Base-by-base conservation (phyloP, 2,329 filamentous ascomycete genomes). In the Sarocladium strictum region DNA sequence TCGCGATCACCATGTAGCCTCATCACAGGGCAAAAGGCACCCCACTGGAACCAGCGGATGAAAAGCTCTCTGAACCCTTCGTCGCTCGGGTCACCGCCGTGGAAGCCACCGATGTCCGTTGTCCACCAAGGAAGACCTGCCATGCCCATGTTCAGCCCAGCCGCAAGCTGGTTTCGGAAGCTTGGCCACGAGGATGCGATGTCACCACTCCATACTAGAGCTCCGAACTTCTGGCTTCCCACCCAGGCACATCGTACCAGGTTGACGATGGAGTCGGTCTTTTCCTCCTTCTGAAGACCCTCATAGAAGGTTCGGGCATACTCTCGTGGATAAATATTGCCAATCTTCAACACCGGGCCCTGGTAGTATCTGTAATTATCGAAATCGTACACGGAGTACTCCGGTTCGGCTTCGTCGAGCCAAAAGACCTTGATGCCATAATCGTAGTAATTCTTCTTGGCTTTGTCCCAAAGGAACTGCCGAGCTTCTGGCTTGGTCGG, bases 21-120 rank as follows among this genome's bases (percentile, higher is more conserved):
- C 77, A 88, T 84, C 1, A 87, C 84, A 0, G 84, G 84, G 55
- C 82, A 85, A 61, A 84, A 87, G 0, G 82, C 70, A 0, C 79
- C 84, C 82, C 83, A 87, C 61, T 87, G 84, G 64, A 87, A 87
- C 85, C 84, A 87, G 2, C 85, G 70, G 1, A 83, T 77, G 56
- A 87, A 81, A 0, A 87, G 67, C 62, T 87, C 84, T 7, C 81
- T 72, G 65, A 87, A 87, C 0, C 61, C 70, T 1, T 70, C 66
- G 47, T 84, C 76, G 1, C 71, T 64, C 0, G 83, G 80, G 57
- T 84, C 74, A 0, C 84, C 84, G 4, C 84, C 84, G 61, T 87
- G 84, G 62, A 88, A 87, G 1, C 85, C 85, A 1, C 85, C 84
- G 53, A 87, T 87, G 60, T 87, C 84, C 1, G 84, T 87, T 0